phyloP scores from a whole-genome alignment of 2,329 filamentous ascomycete species.

The Ramichloridium luteum region DNA sequence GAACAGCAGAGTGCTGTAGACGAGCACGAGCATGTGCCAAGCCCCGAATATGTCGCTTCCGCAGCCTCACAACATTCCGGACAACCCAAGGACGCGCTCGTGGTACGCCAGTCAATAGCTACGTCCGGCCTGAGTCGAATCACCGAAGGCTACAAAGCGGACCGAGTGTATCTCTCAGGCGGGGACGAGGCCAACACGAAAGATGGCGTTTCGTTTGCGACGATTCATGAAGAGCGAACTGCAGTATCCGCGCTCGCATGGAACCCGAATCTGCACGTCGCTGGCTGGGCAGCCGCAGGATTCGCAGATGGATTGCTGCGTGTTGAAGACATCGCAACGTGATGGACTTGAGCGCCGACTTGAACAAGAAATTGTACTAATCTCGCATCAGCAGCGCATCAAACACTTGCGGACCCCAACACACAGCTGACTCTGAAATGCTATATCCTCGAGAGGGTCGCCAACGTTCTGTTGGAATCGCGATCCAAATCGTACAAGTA shows the following conservation, averaged over 20 bases:
- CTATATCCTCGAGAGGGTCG: too few species aligned
- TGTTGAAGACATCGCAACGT: slow-evolving; percentile 38
- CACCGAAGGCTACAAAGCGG: slow-evolving; percentile 31
- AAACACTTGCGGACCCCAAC: too few species aligned
- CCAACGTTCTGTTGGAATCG: too few species aligned
- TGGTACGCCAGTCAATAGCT: slow-evolving; percentile 3
- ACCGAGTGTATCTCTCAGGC: slow-evolving; percentile 8
- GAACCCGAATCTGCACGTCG: slow-evolving; percentile 39
- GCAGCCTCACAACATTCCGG: not conserved
- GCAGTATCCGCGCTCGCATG: slow-evolving; percentile 35
- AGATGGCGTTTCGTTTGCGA: slow-evolving; percentile 21
- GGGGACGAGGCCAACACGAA: slow-evolving; percentile 12
- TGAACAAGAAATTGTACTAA: too few species aligned
- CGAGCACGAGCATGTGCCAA: not conserved
- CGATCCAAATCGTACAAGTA: too few species aligned
- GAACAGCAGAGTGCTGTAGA: slow-evolving; percentile 6
- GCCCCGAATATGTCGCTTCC: not conserved
- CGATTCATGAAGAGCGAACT: slow-evolving; percentile 34
- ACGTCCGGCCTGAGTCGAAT: slow-evolving; percentile 23
- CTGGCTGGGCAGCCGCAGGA: slow-evolving; percentile 40
- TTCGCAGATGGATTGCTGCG: slow-evolving; percentile 37
- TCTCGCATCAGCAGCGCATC: too few species aligned
- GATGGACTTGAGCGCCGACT: too few species aligned
- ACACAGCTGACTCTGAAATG: too few species aligned
- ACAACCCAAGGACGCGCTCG: not conserved